Conservation (phyloP, 331 rosid genomes). For the Pyrus hybrid region DNA sequence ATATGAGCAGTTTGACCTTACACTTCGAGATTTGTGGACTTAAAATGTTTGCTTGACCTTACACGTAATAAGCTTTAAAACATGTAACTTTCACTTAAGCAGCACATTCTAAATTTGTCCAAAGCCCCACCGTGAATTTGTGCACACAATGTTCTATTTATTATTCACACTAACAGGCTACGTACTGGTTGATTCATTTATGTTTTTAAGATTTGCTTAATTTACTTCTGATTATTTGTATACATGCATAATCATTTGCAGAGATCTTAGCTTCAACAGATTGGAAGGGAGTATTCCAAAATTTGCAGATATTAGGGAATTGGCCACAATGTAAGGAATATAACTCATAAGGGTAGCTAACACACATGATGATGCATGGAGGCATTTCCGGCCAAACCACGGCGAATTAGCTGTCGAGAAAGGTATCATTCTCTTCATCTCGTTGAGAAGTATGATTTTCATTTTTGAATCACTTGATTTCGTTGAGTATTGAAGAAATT, state of each 20-base stretch:
- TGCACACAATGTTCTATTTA: neutral
- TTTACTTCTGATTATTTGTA: neutral
- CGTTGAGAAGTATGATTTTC: no score
- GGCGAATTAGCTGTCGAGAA: no score
- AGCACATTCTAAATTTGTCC: neutral
- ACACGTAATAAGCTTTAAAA: no score
- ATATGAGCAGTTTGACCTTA: neutral
- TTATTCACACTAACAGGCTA: neutral
- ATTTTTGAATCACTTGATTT: no score
- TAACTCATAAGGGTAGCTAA: neutral
- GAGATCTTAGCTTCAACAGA: slow-evolving; percentile 32
- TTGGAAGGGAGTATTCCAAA: slow-evolving; percentile 15
- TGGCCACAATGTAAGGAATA: slow-evolving; percentile 19
- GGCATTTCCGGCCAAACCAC: neutral
- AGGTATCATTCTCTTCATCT: no score
- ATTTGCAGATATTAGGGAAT: neutral
- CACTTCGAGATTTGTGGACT: no score
- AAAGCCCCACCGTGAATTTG: no score
- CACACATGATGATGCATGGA: neutral
- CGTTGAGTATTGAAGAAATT: no score
- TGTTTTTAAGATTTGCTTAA: neutral
- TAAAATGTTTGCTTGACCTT: no score
- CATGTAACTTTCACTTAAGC: no score
- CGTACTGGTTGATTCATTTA: neutral
- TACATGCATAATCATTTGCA: neutral